phyloP scores from a whole-genome alignment of 2,329 filamentous ascomycete genomes.

The Botrytis pseudocinerea region DNA sequence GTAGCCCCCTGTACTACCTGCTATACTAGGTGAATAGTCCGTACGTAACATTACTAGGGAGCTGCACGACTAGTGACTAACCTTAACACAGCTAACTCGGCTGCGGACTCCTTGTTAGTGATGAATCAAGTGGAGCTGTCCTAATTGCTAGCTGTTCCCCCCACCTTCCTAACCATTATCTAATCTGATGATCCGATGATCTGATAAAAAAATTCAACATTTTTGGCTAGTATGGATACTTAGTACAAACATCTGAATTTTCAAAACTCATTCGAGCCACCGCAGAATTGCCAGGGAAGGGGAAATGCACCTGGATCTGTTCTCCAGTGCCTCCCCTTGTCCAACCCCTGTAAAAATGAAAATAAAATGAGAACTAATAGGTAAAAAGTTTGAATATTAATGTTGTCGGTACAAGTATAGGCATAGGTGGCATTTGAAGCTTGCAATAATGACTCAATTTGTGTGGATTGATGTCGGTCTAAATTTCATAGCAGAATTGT shows the following conservation, averaged over 20 bases:
- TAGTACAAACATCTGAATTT: background rate
- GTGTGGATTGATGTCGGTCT: constrained; percentile 12
- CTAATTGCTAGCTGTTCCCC: background rate
- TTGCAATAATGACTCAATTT: background rate
- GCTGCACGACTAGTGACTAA: background rate
- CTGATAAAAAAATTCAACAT: constrained; percentile 11
- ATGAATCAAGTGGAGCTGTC: background rate
- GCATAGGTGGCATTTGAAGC: constrained; percentile 6
- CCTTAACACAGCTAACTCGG: background rate
- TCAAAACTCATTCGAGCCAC: background rate
- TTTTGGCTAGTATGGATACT: background rate
- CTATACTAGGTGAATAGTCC: constrained; percentile 4
- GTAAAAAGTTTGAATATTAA: constrained; percentile 3
- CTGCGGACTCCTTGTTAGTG: background rate
- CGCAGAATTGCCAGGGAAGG: constrained; percentile 6
- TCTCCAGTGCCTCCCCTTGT: background rate
- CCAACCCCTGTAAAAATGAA: background rate
- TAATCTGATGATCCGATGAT: constrained; percentile 28
- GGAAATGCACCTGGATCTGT: background rate
- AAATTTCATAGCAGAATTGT: background rate
- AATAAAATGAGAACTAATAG: background rate
- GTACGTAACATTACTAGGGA: constrained; percentile 7
- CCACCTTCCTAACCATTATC: constrained; percentile 20
- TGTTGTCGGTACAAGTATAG: background rate
- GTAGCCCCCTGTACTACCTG: constrained; percentile 1